Conservation (phyloP, 495 filamentous ascomycete genomes). For the Mytilinidion resinicola region DNA sequence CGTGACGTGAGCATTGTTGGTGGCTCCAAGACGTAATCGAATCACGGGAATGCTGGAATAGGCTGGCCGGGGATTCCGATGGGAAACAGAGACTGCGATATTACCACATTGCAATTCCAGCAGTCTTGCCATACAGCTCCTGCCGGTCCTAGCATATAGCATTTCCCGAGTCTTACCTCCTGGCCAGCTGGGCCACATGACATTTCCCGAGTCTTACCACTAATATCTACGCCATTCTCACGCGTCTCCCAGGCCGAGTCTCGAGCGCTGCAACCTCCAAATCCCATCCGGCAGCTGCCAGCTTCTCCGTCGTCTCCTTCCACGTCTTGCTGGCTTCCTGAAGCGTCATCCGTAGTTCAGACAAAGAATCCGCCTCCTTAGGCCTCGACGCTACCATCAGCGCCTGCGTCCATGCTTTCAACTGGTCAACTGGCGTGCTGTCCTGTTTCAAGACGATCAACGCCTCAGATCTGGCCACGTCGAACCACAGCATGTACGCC, state of each 20-base stretch:
- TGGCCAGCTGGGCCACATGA: too few species aligned
- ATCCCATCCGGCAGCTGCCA: conserved; percentile 55
- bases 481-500: conserved; percentile 52
- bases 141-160: too few species aligned
- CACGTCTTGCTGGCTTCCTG: conserved; percentile 39
- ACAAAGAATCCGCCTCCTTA: conserved; percentile 10
- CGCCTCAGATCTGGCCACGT: conserved; percentile 39
- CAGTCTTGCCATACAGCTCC: too few species aligned
- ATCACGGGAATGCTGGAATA: too few species aligned
- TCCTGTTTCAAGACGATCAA: conserved; percentile 61
- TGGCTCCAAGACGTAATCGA: too few species aligned
- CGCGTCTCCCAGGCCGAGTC: conserved; percentile 37
- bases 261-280: conserved; percentile 52
- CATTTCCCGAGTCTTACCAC: too few species aligned
- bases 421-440: conserved; percentile 43
- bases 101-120: too few species aligned
- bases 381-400: conserved; percentile 48
- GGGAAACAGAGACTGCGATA: too few species aligned
- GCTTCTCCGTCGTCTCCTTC: conserved; percentile 34
- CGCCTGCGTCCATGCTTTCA: conserved; percentile 72
- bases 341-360: conserved; percentile 30
- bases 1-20: too few species aligned
- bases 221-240: too few species aligned
- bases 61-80: too few species aligned
- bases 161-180: too few species aligned